These are phyloP conservation scores for Picochlorum sp. DNA, from an alignment of 139 green algal genomes.

Conservation along the genomic window DNA sequence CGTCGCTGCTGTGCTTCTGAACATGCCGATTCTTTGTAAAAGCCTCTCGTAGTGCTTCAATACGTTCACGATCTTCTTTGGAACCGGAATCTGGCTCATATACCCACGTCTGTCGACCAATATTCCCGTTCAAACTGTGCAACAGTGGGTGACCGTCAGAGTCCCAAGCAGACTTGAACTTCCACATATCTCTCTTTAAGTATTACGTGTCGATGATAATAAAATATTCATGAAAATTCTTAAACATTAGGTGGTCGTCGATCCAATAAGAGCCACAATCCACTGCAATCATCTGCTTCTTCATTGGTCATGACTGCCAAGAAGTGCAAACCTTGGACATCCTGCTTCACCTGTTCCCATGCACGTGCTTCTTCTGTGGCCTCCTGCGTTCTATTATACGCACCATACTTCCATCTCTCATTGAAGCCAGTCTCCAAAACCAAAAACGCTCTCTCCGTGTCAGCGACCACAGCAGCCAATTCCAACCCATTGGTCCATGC, in stretches of 20 bases:
- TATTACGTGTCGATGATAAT: not conserved
- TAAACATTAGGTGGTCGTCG: conserved; percentile 55
- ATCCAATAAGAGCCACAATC: conserved; percentile 90
- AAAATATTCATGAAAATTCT: conserved; percentile 1
- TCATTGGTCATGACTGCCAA: conserved; percentile 85
- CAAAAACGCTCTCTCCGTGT: conserved; percentile 70
- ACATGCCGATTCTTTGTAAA: conserved; percentile 51
- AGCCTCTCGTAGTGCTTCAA: conserved; percentile 48
- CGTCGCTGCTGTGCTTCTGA: conserved; percentile 75
- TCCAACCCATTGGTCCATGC: conserved; percentile 94
- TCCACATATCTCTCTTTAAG: conserved; percentile 19
- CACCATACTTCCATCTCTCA: conserved; percentile 82
- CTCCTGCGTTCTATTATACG: conserved; percentile 63
- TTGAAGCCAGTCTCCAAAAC: conserved; percentile 93
- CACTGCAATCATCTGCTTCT: conserved; percentile 73
- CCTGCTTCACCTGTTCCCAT: conserved; percentile 89
- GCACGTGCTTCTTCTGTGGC: conserved; percentile 67
- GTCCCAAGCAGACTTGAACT: conserved; percentile 17
- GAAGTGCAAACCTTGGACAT: conserved; percentile 85
- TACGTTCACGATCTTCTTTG: conserved; percentile 42
- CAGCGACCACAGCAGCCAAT: conserved; percentile 66
- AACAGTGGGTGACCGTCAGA: conserved; percentile 23
- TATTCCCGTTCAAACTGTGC: conserved; percentile 46
- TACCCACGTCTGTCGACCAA: conserved; percentile 78
- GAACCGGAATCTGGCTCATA: conserved; percentile 50